A percentile compares a stretch with the other conserved stretches of the same genome.
Conservation (phyloP, 768 basidiomycete species). For the Pulveroboletus frians region DNA sequence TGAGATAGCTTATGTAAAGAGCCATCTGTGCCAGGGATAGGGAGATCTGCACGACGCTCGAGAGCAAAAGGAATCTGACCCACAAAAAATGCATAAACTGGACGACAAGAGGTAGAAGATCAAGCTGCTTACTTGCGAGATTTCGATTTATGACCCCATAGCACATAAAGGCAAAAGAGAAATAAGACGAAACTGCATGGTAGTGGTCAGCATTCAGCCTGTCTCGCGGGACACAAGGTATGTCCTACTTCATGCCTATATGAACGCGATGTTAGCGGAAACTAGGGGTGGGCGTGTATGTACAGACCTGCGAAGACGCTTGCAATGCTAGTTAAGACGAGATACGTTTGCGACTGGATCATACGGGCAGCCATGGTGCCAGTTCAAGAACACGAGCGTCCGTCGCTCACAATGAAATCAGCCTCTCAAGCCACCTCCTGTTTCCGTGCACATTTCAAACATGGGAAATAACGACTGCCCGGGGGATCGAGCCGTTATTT, state of each 20-base stretch:
- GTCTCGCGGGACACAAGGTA: background rate
- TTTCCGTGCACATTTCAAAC: too few relatives aligned
- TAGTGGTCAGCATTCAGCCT: background rate
- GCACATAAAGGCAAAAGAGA: constrained; percentile 17
- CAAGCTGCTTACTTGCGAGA: background rate
- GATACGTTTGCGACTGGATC: constrained; percentile 4
- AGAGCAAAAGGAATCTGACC: constrained; percentile 11
- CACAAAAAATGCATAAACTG: background rate
- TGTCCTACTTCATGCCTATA: constrained; percentile 17
- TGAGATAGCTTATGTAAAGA: constrained; percentile 1
- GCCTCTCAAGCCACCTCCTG: background rate
- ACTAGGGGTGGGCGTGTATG: background rate
- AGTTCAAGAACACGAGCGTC: too few relatives aligned
- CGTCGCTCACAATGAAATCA: background rate
- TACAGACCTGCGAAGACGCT: constrained; percentile 13
- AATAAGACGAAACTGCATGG: constrained; percentile 12
- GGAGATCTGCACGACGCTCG: constrained; percentile 13
- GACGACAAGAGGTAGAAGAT: background rate
- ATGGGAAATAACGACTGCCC: too few relatives aligned
- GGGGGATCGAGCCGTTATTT: too few relatives aligned
- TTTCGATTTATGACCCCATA: constrained; percentile 7
- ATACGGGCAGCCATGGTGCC: too few relatives aligned
- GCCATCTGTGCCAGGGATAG: constrained; percentile 7
- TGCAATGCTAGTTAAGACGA: constrained; percentile 6
- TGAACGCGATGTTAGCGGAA: background rate